Evolutionary conservation across 2,329 filamentous ascomycete genomes (phyloP).

Genomic region (Xylariaceae sp.): DNA sequence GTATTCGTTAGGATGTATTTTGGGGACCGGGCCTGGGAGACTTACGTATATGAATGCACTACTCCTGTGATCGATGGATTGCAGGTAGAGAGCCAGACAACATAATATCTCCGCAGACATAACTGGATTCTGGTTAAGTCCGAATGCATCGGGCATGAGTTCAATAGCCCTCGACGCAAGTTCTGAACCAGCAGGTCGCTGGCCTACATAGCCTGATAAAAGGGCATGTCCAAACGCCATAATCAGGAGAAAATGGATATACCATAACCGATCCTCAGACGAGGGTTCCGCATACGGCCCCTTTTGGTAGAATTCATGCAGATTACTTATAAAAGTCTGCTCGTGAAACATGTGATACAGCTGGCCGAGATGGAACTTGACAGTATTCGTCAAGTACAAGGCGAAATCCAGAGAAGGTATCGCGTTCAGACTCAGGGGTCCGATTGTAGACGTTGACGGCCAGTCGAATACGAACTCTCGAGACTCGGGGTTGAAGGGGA

Average conservation of each 20-base stretch:
- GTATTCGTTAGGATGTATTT: too few relatives aligned
- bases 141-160: conserved; percentile 7
- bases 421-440: conserved; percentile 1
- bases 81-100: conserved; percentile 7
- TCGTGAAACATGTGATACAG: conserved; percentile 8
- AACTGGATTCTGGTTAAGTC: conserved; percentile 1
- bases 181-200: conserved; percentile 2
- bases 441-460: background rate
- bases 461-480: conserved; percentile 1
- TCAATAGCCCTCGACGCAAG: conserved; percentile 7
- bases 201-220: conserved; percentile 1
- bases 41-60: conserved; percentile 4
- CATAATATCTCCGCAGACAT: conserved; percentile 6
- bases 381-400: conserved; percentile 4
- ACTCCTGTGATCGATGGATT: conserved; percentile 4
- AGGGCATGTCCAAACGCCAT: conserved; percentile 8
- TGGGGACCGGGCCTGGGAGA: too few relatives aligned
- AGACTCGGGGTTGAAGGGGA: conserved; percentile 2
- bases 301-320: conserved; percentile 1
- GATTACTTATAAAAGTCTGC: background rate
- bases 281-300: conserved; percentile 4
- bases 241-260: conserved; percentile 4
- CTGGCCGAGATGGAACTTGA: conserved; percentile 4
- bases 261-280: conserved; percentile 1
- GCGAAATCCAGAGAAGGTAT: conserved; percentile 3